phyloP scores from a whole-genome alignment of 257 asterid genomes.

The Solanum bulbocastanum region DNA sequence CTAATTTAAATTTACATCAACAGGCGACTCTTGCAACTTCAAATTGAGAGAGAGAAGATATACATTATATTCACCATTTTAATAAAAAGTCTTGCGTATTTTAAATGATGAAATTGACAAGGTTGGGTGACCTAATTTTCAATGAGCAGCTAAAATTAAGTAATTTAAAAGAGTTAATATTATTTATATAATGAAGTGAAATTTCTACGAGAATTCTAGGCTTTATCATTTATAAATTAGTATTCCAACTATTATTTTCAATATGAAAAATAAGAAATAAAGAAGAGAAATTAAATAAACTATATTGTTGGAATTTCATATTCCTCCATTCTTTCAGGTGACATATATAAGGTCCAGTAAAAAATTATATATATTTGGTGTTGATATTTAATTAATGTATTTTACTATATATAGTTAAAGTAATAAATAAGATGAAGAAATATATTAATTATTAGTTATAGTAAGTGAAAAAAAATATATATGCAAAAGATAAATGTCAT shows the following conservation, averaged over 20 bases:
- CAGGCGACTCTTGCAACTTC: not conserved
- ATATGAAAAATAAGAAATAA: not conserved
- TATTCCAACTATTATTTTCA: not conserved
- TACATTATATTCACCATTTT: not conserved
- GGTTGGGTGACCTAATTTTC: constrained; percentile 1
- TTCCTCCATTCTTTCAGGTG: not conserved
- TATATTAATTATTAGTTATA: not conserved
- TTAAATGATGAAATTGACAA: not conserved
- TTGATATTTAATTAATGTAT: not conserved
- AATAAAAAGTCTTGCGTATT: not conserved
- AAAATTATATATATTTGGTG: not conserved
- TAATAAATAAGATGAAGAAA: not conserved
- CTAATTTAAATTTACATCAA: not conserved
- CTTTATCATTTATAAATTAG: not conserved
- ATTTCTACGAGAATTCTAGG: not conserved
- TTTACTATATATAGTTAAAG: not conserved
- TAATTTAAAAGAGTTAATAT: not conserved
- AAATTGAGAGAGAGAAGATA: not conserved
- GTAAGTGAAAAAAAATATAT: not conserved
- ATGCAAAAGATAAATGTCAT: not conserved
- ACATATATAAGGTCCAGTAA: not conserved
- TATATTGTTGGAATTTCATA: not conserved
- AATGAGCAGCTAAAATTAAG: not conserved
- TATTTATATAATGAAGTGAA: not conserved
- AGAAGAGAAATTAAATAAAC: not conserved